Evolutionary conservation across 2,329 filamentous ascomycete species (phyloP), one percentile per base, ranked within the genome.

Genomic region (Plenodomus lindquistii): DNA sequence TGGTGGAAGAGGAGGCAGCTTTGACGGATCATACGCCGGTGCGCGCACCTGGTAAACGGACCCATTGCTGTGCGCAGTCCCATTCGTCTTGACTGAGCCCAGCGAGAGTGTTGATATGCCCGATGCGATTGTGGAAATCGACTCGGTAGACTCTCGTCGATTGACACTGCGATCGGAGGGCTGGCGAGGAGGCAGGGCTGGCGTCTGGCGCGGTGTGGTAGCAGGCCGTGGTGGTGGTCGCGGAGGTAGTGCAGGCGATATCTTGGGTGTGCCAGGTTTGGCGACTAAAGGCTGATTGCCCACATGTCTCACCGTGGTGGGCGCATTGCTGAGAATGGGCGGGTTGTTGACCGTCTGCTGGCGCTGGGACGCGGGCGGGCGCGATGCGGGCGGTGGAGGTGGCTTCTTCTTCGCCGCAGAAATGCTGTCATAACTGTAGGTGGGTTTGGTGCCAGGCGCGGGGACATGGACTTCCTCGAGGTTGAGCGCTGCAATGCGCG

Each of bases 21-120:
- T 75, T 13, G 76, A 67, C 40, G 81, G 78, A 50, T 82, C 81
- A 70, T 79, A 86, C 39, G 78, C 77, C 9, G 84, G 83, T 5
- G 83, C 80, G 59, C 78, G 77, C 40, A 81, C 69, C 37, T 73
- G 70, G 48, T 70, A 67, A 19, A 67, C 40, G 15, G 63, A 54
- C 17, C 65, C 69, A 53, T 67, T 48, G n/a, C 62, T 69, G 43
- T 60, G 54, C 21, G 66, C 72, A 20, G 69, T 68, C 19, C 48
- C 57, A 29, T 69, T 75, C 19, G 75, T 72, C 42, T 73, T 75
- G 31, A 74, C 74, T 2, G 80, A 81, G 8, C 73, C 69, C 40
- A 75, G 76, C 11, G 81, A 83, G 9, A 78, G 64, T 4, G 77
- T 79, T 3, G 77, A 80, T 15, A 71, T 67, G 4, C 67, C 70